Evolutionary conservation across 768 basidiomycete genomes (phyloP).

Genomic region (Kockovaella imperatae): DNA sequence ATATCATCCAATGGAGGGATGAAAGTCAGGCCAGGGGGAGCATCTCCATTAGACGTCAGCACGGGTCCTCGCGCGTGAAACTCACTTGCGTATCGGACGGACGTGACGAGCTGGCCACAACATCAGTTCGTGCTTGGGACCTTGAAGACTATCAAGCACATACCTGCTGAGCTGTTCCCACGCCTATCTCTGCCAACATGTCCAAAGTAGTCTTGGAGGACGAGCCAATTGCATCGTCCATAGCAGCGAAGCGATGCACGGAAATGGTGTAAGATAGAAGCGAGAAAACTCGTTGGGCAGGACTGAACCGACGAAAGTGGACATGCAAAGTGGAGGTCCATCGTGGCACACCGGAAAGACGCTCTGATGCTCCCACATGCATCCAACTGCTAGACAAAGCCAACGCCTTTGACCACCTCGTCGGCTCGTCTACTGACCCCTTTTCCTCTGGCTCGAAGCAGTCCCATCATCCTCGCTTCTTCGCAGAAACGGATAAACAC

Average conservation of each 20-base stretch:
- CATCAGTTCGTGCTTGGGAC: too few species aligned
- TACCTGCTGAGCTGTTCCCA: conserved; percentile 24
- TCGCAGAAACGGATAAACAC: conserved; percentile 35
- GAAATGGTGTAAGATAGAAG: too few species aligned
- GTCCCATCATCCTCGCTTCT: conserved; percentile 36
- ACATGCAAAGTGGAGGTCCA: conserved; percentile 1
- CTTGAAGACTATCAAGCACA: too few species aligned
- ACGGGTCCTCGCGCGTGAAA: neutral
- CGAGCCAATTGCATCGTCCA: too few species aligned
- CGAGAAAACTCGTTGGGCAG: too few species aligned
- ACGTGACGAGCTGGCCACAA: conserved; percentile 7
- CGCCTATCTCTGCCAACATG: conserved; percentile 23
- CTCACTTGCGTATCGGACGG: conserved; percentile 25
- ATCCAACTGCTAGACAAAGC: conserved; percentile 21
- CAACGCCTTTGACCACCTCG: conserved; percentile 36
- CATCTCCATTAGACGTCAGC: neutral
- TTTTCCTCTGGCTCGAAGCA: conserved; percentile 31
- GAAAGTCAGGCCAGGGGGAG: conserved; percentile 33
- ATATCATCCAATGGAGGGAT: conserved; percentile 20
- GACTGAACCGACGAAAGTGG: too few species aligned
- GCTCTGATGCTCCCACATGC: neutral
- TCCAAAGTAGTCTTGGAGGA: conserved; percentile 8
- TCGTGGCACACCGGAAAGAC: too few species aligned
- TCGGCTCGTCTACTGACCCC: conserved; percentile 23
- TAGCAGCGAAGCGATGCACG: too few species aligned